Percentiles rank a stretch among this genome's conserved stretches.
These are phyloP conservation scores for Stylonectria norvegica DNA, from an alignment of 2,329 filamentous ascomycete species.

Conservation along the genomic window DNA sequence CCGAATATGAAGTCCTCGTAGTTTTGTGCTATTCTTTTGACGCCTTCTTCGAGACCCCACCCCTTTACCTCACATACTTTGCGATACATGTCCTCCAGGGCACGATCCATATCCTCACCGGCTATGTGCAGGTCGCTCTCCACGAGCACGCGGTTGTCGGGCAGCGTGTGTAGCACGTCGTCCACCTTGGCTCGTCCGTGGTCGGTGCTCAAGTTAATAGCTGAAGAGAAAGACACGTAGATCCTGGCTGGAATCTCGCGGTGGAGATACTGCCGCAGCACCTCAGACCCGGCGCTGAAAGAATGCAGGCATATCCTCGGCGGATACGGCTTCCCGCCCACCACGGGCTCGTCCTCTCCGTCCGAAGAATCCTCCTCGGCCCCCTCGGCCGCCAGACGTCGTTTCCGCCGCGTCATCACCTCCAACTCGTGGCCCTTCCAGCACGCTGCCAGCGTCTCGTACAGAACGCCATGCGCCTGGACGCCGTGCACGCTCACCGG, in stretches of 20 bases:
- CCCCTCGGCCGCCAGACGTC: slow-evolving; percentile 44
- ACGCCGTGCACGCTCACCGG: slow-evolving; percentile 71
- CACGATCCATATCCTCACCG: slow-evolving; percentile 73
- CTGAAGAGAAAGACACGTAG: slow-evolving; percentile 84
- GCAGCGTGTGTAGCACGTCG: slow-evolving; percentile 66
- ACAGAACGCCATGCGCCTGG: slow-evolving; percentile 69
- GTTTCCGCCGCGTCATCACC: slow-evolving; percentile 58
- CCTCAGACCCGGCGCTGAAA: slow-evolving; percentile 74
- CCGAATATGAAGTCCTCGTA: slow-evolving; percentile 77
- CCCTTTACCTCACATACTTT: slow-evolving; percentile 73
- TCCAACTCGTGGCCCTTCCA: slow-evolving; percentile 70
- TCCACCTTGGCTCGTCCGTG: slow-evolving; percentile 49
- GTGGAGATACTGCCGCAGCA: slow-evolving; percentile 74
- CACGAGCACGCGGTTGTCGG: slow-evolving; percentile 74
- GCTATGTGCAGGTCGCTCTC: slow-evolving; percentile 90
- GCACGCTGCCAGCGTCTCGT: slow-evolving; percentile 59
- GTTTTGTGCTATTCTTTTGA: slow-evolving; percentile 65
- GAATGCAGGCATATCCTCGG: slow-evolving; percentile 92
- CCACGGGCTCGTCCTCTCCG: slow-evolving; percentile 34
- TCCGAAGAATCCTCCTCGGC: slow-evolving; percentile 45
- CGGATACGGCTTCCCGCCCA: slow-evolving; percentile 61
- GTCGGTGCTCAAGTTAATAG: slow-evolving; percentile 68
- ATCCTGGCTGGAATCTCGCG: slow-evolving; percentile 69
- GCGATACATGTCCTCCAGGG: slow-evolving; percentile 72
- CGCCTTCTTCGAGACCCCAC: slow-evolving; percentile 72